phyloP scores from a whole-genome alignment of 805 yeast species.

The Wickerhamiella bombiphila region DNA sequence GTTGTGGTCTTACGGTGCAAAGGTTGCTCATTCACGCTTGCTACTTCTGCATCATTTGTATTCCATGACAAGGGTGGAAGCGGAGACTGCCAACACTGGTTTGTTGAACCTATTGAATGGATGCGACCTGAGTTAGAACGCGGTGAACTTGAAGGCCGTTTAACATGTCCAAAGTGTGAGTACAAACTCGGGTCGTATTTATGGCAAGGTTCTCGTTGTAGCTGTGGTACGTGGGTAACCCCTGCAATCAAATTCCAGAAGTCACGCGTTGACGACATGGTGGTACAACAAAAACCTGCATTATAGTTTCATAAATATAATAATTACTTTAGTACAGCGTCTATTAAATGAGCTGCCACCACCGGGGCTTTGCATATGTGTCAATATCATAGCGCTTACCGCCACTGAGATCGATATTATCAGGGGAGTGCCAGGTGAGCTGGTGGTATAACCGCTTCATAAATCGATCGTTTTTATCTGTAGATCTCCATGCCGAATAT shows the following conservation, averaged over 20 bases:
- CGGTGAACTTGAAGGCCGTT: conserved; percentile 75
- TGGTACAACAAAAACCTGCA: conserved; percentile 5
- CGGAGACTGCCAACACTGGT: conserved; percentile 60
- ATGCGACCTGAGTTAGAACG: conserved; percentile 66
- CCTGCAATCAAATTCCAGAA: conserved; percentile 77
- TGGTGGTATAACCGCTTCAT: conserved; percentile 18
- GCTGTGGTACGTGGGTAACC: conserved; percentile 91
- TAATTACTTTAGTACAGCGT: neutral
- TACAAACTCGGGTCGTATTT: conserved; percentile 81
- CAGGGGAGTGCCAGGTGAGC: conserved; percentile 27
- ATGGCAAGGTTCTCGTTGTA: conserved; percentile 90
- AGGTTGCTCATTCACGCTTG: conserved; percentile 61
- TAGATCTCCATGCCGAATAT: conserved; percentile 27
- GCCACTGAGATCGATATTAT: conserved; percentile 27
- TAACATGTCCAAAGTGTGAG: conserved; percentile 69
- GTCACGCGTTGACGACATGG: conserved; percentile 62
- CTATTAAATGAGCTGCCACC: neutral
- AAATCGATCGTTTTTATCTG: conserved; percentile 11
- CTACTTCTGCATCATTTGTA: conserved; percentile 46
- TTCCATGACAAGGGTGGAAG: conserved; percentile 29
- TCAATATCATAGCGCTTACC: conserved; percentile 16
- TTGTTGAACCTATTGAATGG: conserved; percentile 83
- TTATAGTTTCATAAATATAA: neutral
- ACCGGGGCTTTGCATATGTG: neutral
- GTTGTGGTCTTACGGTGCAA: conserved; percentile 46